Conservation (phyloP, 148 eudicot species). For the Oxyria digyna region DNA sequence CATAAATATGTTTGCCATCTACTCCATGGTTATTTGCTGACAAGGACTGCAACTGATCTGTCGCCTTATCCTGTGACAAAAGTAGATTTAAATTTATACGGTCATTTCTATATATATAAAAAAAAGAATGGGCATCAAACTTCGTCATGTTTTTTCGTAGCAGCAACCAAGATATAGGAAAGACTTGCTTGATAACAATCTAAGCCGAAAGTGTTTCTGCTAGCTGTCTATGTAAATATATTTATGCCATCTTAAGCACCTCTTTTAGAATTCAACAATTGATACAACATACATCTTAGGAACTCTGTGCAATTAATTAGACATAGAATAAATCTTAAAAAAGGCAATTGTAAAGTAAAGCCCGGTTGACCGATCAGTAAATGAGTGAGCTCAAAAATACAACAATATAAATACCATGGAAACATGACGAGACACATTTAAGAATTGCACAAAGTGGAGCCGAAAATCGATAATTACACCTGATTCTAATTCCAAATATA, state of each 20-base stretch:
- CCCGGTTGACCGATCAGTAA: too few relatives aligned
- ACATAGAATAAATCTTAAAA: too few relatives aligned
- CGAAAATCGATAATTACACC: too few relatives aligned
- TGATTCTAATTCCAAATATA: too few relatives aligned
- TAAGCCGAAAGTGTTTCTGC: not conserved
- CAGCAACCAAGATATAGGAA: not conserved
- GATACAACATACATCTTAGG: too few relatives aligned
- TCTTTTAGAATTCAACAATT: too few relatives aligned
- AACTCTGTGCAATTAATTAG: too few relatives aligned
- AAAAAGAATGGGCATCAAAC: not conserved
- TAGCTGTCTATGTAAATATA: not conserved
- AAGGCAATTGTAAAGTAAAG: too few relatives aligned
- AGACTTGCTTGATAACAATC: not conserved
- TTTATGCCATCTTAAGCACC: slow-evolving; percentile 24
- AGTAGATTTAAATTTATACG: not conserved
- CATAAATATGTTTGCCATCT: slow-evolving; percentile 70
- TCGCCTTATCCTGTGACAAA: slow-evolving; percentile 61
- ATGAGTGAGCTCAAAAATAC: too few relatives aligned
- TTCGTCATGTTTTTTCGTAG: not conserved
- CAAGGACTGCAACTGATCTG: slow-evolving; percentile 40
- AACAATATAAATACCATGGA: too few relatives aligned
- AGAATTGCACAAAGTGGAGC: too few relatives aligned
- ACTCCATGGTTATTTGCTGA: slow-evolving; percentile 45
- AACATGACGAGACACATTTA: too few relatives aligned
- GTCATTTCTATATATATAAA: not conserved